phyloP scores from a whole-genome alignment of 2,329 filamentous ascomycete genomes.

The Clathrospora elynae region DNA sequence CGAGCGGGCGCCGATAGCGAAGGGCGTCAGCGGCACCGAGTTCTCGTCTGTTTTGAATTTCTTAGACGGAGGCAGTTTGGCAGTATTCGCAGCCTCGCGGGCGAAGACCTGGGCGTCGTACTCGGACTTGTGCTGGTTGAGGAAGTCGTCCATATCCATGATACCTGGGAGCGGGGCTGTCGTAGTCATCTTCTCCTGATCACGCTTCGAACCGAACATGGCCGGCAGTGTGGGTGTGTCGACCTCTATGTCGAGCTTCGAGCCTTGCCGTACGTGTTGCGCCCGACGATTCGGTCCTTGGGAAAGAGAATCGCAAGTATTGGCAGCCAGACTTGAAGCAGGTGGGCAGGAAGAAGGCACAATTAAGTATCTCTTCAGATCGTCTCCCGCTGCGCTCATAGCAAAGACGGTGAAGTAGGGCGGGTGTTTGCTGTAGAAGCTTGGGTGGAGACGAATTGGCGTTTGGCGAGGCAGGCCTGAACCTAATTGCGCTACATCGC shows the following conservation, averaged over 20 bases:
- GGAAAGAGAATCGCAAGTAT: too few relatives aligned
- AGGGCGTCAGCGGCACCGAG: constrained; percentile 13
- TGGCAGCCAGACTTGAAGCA: constrained; percentile 10
- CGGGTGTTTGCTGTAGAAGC: constrained; percentile 7
- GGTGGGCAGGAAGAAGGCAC: constrained; percentile 28
- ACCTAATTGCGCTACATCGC: constrained; percentile 35
- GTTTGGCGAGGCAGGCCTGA: constrained; percentile 14
- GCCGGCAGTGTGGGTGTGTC: constrained; percentile 5
- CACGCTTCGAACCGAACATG: background rate
- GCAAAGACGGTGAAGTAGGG: constrained; percentile 3
- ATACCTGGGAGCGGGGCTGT: constrained; percentile 8
- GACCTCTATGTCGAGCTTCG: constrained; percentile 14
- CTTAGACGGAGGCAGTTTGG: constrained; percentile 4
- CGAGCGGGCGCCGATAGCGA: constrained; percentile 27
- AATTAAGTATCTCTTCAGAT: constrained; percentile 28
- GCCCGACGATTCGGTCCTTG: background rate
- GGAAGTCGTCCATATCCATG: constrained; percentile 29
- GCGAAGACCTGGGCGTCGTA: constrained; percentile 13
- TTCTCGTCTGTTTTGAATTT: constrained; percentile 9
- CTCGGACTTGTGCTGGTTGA: constrained; percentile 13
- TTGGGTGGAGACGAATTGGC: constrained; percentile 4
- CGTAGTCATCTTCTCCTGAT: background rate
- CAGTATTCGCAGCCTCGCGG: constrained; percentile 11
- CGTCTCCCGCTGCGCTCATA: constrained; percentile 22
- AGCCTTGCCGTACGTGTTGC: constrained; percentile 1